Conservation (phyloP, 192 early-diverging fungal species). For the Chytriomyces sp. region DNA sequence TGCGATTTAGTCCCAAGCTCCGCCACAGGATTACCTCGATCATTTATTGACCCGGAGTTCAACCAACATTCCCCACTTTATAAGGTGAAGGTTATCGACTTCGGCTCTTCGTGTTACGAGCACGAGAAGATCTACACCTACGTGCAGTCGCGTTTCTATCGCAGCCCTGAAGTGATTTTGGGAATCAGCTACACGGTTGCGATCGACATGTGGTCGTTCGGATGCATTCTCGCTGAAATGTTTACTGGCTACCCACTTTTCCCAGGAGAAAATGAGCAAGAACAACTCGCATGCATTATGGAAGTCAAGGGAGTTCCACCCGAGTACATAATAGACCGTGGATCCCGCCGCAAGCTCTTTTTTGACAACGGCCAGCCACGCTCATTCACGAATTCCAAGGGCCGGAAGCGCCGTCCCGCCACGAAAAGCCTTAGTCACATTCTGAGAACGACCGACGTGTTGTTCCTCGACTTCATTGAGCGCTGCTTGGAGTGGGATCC, state of each 20-base stretch:
- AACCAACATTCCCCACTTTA: conserved; percentile 39
- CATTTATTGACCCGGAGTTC: conserved; percentile 45
- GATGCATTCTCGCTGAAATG: conserved; percentile 92
- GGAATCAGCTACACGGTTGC: conserved; percentile 84
- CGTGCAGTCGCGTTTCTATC: conserved; percentile 95
- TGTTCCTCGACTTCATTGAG: conserved; percentile 86
- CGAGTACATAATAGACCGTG: conserved; percentile 73
- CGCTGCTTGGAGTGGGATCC: conserved; percentile 92
- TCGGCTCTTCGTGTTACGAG: conserved; percentile 92
- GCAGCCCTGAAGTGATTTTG: conserved; percentile 95
- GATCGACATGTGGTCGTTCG: conserved; percentile 98
- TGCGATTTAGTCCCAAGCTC: conserved; percentile 31
- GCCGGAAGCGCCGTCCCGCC: conserved; percentile 80
- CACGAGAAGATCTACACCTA: conserved; percentile 96
- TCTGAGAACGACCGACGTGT: conserved; percentile 74
- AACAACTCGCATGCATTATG: conserved; percentile 95
- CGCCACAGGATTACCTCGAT: conserved; percentile 16
- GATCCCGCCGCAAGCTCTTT: conserved; percentile 80
- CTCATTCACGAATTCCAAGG: conserved; percentile 79
- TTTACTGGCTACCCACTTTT: conserved; percentile 85
- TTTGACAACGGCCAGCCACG: conserved; percentile 66
- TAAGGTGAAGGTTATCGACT: conserved; percentile 97
- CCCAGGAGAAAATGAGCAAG: conserved; percentile 97
- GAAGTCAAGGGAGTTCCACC: conserved; percentile 89
- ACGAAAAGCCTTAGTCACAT: conserved; percentile 74